Evolutionary conservation across 331 rosid genomes (phyloP), one percentile per base, ranked within the genome.

Genomic region (Erythrophleum ivorense): DNA sequence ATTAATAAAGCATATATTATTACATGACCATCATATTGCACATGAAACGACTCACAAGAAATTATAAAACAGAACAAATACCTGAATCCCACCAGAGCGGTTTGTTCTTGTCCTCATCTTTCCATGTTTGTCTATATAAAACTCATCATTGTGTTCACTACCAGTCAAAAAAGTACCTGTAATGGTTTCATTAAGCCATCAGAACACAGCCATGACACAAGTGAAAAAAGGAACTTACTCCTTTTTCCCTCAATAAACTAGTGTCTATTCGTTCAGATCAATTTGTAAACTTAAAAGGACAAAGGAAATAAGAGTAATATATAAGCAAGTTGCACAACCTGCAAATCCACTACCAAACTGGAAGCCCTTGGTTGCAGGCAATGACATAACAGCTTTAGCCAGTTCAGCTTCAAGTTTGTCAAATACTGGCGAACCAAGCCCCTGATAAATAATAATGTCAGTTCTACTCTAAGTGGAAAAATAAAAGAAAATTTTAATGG

Each of bases 51-150:
- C 53, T 75, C 83, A 73, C 9, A 64, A 78, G 75, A 64, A 82
- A 82, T 79, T 40, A 9, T 7, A 33, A 31, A 77, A 80, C 72
- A 65, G 13, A 67, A 79, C 41, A 79, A 53, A 12, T 82, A 95
- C 99, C 97, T 96, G 99, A 78, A 92, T 89, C 81, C 98, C 99
- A 76, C 99, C 99, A 72, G 99, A 96, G 71, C 99, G 98, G 82
- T 96, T 96, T 66, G 99, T 91, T 84, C 91, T 90, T 38, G 99
- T 96, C 83, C 95, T 89, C 78, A 89, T 83, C 78, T 65, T 84
- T 85, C 95, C 94, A 75, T 84, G 88, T 54, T 91, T 85, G 82
- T 92, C 97, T 68, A 91, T 59, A 80, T 77, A 96, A 86, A 92
- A 96, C 65, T 91, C 97, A 84, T 96, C 99, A 78, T 96, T 96